A percentile compares a stretch with the other conserved stretches of the same genome.
Conservation (phyloP, 75 land plant species). For the Sequoia sempervirens region DNA sequence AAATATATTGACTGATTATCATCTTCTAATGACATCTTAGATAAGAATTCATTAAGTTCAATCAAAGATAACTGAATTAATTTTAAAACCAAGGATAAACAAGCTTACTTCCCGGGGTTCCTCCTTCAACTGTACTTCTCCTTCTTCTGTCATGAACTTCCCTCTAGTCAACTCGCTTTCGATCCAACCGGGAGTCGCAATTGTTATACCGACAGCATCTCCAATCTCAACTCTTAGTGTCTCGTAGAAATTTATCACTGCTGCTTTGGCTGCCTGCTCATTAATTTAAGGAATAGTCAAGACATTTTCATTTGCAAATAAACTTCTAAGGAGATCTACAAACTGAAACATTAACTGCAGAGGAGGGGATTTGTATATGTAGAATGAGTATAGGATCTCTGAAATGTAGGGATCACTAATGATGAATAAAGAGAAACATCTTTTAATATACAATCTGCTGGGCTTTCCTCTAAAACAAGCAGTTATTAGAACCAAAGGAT, state of each 20-base stretch:
- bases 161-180: constrained; percentile 77
- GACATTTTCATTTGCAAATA: neutral
- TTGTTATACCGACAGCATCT: constrained; percentile 73
- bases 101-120: constrained; percentile 67
- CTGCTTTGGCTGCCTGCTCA: constrained; percentile 82
- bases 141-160: constrained; percentile 67
- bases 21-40: too few relatives aligned
- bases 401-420: neutral
- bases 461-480: neutral
- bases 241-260: constrained; percentile 73
- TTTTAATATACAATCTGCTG: neutral
- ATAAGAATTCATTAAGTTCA: neutral
- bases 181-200: constrained; percentile 84
- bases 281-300: neutral
- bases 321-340: too few relatives aligned
- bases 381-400: neutral
- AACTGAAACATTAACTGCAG: too few relatives aligned
- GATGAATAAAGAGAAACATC: neutral
- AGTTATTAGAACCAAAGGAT: too few relatives aligned
- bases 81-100: neutral
- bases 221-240: constrained; percentile 70
- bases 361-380: too few relatives aligned
- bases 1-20: too few relatives aligned
- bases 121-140: constrained; percentile 55
- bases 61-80: neutral